Evolutionary conservation across 352 stramenopile species (phyloP).

Genomic region (Pythium folliculosum): DNA sequence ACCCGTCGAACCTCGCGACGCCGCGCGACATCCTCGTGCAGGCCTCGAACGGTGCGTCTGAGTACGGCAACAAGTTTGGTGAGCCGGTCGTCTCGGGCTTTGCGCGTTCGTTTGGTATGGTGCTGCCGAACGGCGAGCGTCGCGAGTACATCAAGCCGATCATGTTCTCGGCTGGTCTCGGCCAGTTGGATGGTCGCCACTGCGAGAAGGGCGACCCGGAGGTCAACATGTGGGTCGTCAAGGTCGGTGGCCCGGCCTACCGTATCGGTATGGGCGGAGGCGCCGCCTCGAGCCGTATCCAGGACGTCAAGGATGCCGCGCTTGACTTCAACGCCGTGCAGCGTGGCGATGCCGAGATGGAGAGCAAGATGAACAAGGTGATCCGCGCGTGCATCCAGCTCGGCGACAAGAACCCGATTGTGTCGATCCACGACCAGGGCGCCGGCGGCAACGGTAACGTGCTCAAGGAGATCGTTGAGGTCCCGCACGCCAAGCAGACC

Average conservation of each 20-base stretch:
- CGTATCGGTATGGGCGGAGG: conserved; percentile 99
- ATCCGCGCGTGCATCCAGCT: conserved; percentile 98
- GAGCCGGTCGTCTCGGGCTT: conserved; percentile 99
- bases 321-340: conserved; percentile 99
- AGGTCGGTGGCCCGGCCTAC: conserved; percentile 98
- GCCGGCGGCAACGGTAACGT: conserved; percentile 99
- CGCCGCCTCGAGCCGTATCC: conserved; percentile 95
- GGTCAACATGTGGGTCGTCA: conserved; percentile 97
- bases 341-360: conserved; percentile 99
- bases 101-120: conserved; percentile 96
- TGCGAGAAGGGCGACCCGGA: conserved; percentile 94
- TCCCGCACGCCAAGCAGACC: conserved; percentile 73
- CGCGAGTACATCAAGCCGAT: conserved; percentile 99
- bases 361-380: conserved; percentile 99
- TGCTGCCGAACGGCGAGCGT: conserved; percentile 93
- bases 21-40: conserved; percentile 97
- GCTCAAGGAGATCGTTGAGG: conserved; percentile 99
- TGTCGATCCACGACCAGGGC: conserved; percentile 99
- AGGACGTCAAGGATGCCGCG: conserved; percentile 92
- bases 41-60: conserved; percentile 97
- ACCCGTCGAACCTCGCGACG: conserved; percentile 88
- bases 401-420: conserved; percentile 97
- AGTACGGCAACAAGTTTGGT: conserved; percentile 99
- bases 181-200: conserved; percentile 94
- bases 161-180: conserved; percentile 99